Percentiles rank a stretch among this genome's conserved stretches.
Evolutionary conservation across 495 filamentous ascomycete genomes (phyloP).

Genomic region (Hamigera avellanea): DNA sequence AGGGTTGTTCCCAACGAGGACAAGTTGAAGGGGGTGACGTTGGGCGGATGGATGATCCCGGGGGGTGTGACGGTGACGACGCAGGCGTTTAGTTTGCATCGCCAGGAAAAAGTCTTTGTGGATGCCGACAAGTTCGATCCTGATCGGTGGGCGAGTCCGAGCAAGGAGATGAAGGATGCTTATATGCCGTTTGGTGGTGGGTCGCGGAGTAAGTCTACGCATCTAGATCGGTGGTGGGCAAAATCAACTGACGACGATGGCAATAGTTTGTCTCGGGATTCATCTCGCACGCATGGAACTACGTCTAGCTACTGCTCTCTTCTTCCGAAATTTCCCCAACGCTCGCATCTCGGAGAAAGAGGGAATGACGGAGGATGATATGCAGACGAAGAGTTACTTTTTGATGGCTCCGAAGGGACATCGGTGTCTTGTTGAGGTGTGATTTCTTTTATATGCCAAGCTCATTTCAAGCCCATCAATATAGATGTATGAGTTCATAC

Average conservation of each 20-base stretch:
- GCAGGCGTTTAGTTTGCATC: constrained; percentile 34
- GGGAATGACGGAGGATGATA: constrained; percentile 32
- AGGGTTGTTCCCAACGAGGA: constrained; percentile 21
- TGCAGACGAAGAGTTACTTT: constrained; percentile 30
- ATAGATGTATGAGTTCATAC: no score
- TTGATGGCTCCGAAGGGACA: constrained; percentile 30
- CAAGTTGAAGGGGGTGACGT: not conserved
- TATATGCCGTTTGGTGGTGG: constrained; percentile 44
- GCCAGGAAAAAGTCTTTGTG: constrained; percentile 17
- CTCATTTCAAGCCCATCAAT: no score
- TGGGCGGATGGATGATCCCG: constrained; percentile 21
- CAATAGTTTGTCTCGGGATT: constrained; percentile 28
- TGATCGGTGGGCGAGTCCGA: constrained; percentile 27
- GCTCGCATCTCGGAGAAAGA: constrained; percentile 15
- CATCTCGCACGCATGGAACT: constrained; percentile 27
- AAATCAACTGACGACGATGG: not conserved
- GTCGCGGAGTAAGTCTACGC: constrained; percentile 19
- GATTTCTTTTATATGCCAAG: no score
- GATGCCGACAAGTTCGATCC: constrained; percentile 31
- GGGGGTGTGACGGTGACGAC: constrained; percentile 21
- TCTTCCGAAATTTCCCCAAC: constrained; percentile 21
- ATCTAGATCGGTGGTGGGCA: not conserved
- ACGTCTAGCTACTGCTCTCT: constrained; percentile 18
- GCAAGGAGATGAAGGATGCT: constrained; percentile 39
- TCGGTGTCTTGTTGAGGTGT: constrained; percentile 32